These are phyloP conservation scores for Helenozyma baotianmanensis DNA, from an alignment of 805 yeast genomes.

Conservation along the genomic window DNA sequence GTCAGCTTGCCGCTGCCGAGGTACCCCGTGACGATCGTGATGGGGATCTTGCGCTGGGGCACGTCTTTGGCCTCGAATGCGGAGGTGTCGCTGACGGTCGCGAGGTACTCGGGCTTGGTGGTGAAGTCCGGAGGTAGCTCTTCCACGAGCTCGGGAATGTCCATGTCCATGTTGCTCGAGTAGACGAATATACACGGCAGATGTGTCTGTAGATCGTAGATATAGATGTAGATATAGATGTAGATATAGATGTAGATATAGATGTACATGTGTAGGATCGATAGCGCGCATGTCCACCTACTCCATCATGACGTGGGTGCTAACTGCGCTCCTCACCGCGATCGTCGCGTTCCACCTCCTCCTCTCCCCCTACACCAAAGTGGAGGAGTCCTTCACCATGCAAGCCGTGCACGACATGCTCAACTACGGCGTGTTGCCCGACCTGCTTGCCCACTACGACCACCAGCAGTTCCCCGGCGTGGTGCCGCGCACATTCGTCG, in stretches of 20 bases:
- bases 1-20: conserved; percentile 95
- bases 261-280: background rate
- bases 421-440: conserved; percentile 49
- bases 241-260: too few species aligned
- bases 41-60: conserved; percentile 57
- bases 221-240: too few species aligned
- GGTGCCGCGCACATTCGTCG: conserved; percentile 82
- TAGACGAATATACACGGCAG: background rate
- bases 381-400: conserved; percentile 87
- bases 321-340: conserved; percentile 38
- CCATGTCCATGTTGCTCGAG: conserved; percentile 10
- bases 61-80: conserved; percentile 3
- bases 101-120: conserved; percentile 12
- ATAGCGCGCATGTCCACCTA: too few species aligned
- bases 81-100: conserved; percentile 7
- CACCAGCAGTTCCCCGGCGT: conserved; percentile 81
- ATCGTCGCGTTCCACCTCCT: conserved; percentile 47
- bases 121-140: conserved; percentile 19
- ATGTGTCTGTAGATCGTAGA: background rate
- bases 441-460: conserved; percentile 49
- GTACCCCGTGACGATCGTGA: conserved; percentile 91
- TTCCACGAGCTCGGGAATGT: conserved; percentile 33
- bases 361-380: conserved; percentile 80
- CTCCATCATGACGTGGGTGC: too few species aligned
- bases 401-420: conserved; percentile 86